phyloP scores from a whole-genome alignment of 352 stramenopile genomes.

The Globisporangium acanthophoron region DNA sequence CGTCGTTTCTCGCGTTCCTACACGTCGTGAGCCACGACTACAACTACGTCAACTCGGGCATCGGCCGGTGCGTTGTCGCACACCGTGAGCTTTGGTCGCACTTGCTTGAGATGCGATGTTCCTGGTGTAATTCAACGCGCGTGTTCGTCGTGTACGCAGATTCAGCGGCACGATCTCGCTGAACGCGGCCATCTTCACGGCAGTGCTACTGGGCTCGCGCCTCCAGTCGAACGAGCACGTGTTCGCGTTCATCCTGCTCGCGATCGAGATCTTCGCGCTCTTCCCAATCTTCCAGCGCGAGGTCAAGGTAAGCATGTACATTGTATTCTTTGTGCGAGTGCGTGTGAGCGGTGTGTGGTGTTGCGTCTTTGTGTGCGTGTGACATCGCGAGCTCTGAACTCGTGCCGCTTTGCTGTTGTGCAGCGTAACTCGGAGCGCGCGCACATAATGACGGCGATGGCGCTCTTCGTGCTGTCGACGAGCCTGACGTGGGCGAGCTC shows the following conservation, averaged over 20 bases:
- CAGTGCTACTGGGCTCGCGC: constrained; percentile 87
- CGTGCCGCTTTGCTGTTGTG: neutral
- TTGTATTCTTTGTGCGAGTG: neutral
- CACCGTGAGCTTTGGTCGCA: too few relatives aligned
- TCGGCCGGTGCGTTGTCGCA: constrained; percentile 35
- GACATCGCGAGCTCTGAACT: constrained; percentile 4
- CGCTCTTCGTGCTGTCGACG: constrained; percentile 68
- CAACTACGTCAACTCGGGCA: constrained; percentile 79
- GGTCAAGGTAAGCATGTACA: constrained; percentile 51
- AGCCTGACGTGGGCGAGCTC: constrained; percentile 77
- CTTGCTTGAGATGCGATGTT: neutral
- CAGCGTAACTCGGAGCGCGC: constrained; percentile 61
- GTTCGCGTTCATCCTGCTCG: constrained; percentile 88
- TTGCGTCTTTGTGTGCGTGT: neutral
- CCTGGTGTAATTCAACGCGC: neutral
- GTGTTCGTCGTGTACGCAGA: constrained; percentile 17
- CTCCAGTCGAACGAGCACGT: constrained; percentile 89
- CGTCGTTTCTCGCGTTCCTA: constrained; percentile 64
- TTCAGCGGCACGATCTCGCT: constrained; percentile 89
- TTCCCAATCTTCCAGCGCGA: constrained; percentile 85
- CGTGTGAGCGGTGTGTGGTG: neutral
- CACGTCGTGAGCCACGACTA: constrained; percentile 92
- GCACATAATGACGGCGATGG: constrained; percentile 59
- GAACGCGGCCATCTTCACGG: constrained; percentile 90
- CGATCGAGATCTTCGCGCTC: constrained; percentile 89